Evolutionary conservation across 2,329 filamentous ascomycete species (phyloP), one percentile per base, ranked within the genome.

Genomic region (Monosporascus sp.): DNA sequence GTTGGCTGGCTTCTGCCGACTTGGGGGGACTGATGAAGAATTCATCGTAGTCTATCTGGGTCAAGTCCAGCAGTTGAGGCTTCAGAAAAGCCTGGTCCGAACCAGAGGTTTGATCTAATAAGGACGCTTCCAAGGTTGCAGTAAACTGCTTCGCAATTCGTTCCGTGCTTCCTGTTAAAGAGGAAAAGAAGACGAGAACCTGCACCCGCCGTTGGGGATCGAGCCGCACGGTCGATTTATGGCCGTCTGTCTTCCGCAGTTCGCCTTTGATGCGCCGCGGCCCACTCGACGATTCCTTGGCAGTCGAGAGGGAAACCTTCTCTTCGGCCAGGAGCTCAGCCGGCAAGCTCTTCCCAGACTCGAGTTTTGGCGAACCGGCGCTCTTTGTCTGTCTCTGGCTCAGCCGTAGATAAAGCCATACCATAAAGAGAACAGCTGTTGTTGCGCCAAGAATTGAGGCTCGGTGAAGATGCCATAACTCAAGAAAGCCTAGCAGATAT

Each of bases 11-110:
- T n/a, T 77, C 70, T 2, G 74, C 68, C 5, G 74, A 66, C 66
- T 88, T 88, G 0, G 92, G 91, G 1, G 85, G 82, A 2, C 79
- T 81, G 54, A 96, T 84, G 66, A 97, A 97, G 71, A 88, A 96
- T 65, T 97, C 91, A 63, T 99, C 93, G 63, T 93, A 89, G 63
- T 97, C 93, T 51, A 95, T 81, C 56, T 96, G 86, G 2, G 92
- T 86, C 26, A 97, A 74, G 64, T 97, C 91, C 53, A 88, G 76
- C 11, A 91, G 70, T 64, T 88, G 77, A 1, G 90, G 85, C 38
- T 81, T 73, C 1, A 78, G 65, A 58, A 80, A 81, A 6, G 64
- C 63, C 27, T 69, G 70, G 3, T 64, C 65, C 0, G 69, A 65
- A 17, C 69, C 65, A 3, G 59, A 45, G 17, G 70, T 64, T 11